Evolutionary conservation across 2,329 filamentous ascomycete species (phyloP), one percentile per base, ranked within the genome.

Genomic region (Aspergillus persii): DNA sequence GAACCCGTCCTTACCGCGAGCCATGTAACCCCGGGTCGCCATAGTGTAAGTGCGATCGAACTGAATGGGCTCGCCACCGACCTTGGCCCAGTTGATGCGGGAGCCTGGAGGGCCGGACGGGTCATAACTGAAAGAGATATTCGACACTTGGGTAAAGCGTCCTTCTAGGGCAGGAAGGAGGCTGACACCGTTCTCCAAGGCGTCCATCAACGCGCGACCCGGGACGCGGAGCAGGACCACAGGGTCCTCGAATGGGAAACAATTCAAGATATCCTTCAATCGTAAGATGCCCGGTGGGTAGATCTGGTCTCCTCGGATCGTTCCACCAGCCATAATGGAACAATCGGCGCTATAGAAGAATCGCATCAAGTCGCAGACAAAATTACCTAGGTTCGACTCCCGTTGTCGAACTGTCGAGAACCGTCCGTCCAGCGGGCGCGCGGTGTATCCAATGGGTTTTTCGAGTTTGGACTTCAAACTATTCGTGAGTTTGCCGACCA

Each of bases 201-300:
- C 92, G n/a, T 86, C 88, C 68, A 88, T 80, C 33, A 97, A 85
- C 1, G 88, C 89, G 66, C 86, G 81, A 0, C 93, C 93, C 0
- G 80, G 86, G 4, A 92, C 82, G 36, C 83, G 84, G 60, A 96
- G 80, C 3, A 96, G 85, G 0, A 96, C 89, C 1, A 93, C 89
- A 0, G 92, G 92, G 63, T 96, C 92, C 71, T 96, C 92, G 67
- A 97, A 96, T 0, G 93, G 93, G 66, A 96, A 96, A 70, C 91
- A 96, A 53, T 90, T 90, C 58, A 92, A 85, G n/a, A 96, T 85
- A 68, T 96, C 91, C 69, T 91, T 91, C 60, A 96, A 78, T 27
- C 88, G 81, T 7, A 96, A 78, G 0, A 92, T 80, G 0, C 92
- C 92, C 0, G 91, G 90, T 0, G 91, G 87, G 68, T 96, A 96